Conservation (phyloP, 1,139 yeast genomes). For the Arxiozyma slooffiae region DNA sequence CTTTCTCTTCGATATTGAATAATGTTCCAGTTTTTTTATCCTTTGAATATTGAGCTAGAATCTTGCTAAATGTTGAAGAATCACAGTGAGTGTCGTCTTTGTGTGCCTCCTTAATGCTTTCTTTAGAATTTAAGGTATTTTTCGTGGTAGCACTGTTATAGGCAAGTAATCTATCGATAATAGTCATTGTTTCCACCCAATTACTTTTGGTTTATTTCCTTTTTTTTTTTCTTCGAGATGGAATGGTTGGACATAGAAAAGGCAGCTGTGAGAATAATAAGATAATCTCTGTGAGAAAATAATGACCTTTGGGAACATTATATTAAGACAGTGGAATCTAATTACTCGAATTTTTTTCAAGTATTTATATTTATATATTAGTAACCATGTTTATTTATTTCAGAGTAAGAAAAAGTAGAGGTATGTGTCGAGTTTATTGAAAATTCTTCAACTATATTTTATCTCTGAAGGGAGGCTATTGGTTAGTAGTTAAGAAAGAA, state of each 20-base stretch:
- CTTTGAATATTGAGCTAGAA: slow-evolving; percentile 32
- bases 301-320: not conserved
- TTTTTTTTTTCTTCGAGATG: not conserved
- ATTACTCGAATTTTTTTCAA: not conserved
- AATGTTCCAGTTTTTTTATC: slow-evolving; percentile 13
- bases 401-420: too few relatives aligned
- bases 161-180: not conserved
- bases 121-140: not conserved
- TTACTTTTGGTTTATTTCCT: too few relatives aligned
- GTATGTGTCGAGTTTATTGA: not conserved
- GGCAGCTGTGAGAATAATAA: not conserved
- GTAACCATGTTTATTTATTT: not conserved
- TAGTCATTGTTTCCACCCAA: not conserved
- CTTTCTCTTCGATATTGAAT: slow-evolving; percentile 26
- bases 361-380: too few relatives aligned
- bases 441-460: not conserved
- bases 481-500: too few relatives aligned
- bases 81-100: slow-evolving; percentile 11
- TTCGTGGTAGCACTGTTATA: slow-evolving; percentile 1
- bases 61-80: slow-evolving; percentile 32
- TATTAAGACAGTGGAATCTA: not conserved
- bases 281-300: not conserved
- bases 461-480: not conserved
- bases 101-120: not conserved
- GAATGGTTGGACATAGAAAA: not conserved